A percentile compares a stretch with the other conserved stretches of the same genome.
phyloP scores from a whole-genome alignment of 768 basidiomycete genomes.

The Mycena chlorophos region DNA sequence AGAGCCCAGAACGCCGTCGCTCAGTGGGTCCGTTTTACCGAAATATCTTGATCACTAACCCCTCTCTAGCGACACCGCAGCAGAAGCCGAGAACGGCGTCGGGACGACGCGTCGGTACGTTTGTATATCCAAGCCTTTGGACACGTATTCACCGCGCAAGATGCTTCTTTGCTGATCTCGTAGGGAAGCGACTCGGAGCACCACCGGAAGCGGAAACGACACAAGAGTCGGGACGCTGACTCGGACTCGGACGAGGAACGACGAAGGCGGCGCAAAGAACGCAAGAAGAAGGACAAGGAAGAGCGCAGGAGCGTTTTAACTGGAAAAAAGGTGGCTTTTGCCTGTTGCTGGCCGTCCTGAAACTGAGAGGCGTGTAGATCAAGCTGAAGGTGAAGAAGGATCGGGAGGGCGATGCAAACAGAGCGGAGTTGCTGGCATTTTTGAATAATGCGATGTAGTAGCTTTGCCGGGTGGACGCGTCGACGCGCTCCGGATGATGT shows the following conservation, averaged over 20 bases:
- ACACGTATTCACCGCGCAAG: conserved; percentile 21
- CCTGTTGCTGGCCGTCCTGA: conserved; percentile 6
- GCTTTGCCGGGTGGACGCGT: not conserved
- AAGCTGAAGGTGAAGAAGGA: conserved; percentile 66
- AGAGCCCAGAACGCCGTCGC: conserved; percentile 1
- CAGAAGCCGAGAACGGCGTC: conserved; percentile 9
- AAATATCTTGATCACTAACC: conserved; percentile 5
- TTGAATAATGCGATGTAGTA: conserved; percentile 52
- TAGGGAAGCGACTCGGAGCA: conserved; percentile 2
- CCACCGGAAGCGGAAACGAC: conserved; percentile 1
- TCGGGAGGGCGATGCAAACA: conserved; percentile 53
- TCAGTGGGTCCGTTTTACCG: not conserved
- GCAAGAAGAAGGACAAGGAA: conserved; percentile 41
- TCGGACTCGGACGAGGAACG: conserved; percentile 11
- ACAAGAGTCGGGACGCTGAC: conserved; percentile 3
- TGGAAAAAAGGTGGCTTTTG: conserved; percentile 53
- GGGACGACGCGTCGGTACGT: conserved; percentile 16
- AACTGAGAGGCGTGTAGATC: conserved; percentile 39
- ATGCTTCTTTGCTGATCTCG: conserved; percentile 9
- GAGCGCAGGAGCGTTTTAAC: conserved; percentile 58
- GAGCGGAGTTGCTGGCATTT: conserved; percentile 53
- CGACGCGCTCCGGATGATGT: conserved; percentile 14
- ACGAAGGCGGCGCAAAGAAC: conserved; percentile 37
- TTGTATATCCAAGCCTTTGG: not conserved
- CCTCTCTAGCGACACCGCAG: conserved; percentile 2